phyloP scores from a whole-genome alignment of 1,139 yeast species.

The Geotrichum carabidarum region DNA sequence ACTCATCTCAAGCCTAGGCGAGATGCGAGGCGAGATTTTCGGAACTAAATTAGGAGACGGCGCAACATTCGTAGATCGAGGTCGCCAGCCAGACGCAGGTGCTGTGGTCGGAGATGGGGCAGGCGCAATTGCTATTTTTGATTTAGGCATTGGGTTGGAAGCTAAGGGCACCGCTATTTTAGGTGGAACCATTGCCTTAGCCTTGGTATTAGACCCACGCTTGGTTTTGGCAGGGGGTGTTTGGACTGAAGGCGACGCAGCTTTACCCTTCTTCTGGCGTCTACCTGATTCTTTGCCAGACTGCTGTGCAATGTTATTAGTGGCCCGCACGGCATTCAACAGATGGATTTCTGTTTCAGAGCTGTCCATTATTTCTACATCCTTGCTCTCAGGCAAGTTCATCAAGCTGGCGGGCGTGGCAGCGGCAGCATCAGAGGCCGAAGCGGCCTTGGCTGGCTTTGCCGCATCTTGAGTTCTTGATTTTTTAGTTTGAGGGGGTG shows the following conservation, averaged over 20 bases:
- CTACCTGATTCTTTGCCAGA: neutral
- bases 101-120: constrained; percentile 16
- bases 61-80: constrained; percentile 18
- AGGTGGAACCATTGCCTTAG: constrained; percentile 5
- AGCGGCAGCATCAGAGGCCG: constrained; percentile 25
- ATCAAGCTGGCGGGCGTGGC: constrained; percentile 43
- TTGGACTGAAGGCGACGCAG: neutral
- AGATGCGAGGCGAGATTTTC: constrained; percentile 25
- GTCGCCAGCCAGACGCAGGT: neutral
- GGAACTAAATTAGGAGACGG: constrained; percentile 28
- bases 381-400: constrained; percentile 34
- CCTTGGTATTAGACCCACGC: neutral
- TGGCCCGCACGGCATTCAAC: constrained; percentile 29
- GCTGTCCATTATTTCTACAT: constrained; percentile 19
- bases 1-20: constrained; percentile 19
- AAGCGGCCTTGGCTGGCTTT: constrained; percentile 4
- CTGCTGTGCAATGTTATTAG: constrained; percentile 23
- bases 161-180: constrained; percentile 8
- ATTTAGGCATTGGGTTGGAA: constrained; percentile 11
- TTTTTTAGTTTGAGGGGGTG: constrained; percentile 27
- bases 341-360: constrained; percentile 27
- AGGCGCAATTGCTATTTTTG: constrained; percentile 19
- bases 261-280: neutral
- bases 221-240: neutral
- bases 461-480: constrained; percentile 7